phyloP scores from a whole-genome alignment of 2,329 filamentous ascomycete genomes.

The Sordariomycetes sp. region DNA sequence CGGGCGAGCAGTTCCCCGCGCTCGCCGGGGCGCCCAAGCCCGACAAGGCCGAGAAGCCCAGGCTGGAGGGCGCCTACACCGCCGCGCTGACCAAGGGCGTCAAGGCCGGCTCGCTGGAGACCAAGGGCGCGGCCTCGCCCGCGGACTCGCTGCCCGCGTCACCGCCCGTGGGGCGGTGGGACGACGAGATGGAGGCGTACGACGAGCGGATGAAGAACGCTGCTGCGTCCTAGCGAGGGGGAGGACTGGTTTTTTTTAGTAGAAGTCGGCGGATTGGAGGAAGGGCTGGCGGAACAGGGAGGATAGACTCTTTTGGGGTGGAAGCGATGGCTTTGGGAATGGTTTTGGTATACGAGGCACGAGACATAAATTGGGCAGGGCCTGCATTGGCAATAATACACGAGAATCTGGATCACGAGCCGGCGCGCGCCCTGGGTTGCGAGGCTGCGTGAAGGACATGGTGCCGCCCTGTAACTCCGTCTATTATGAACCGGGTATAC shows the following conservation, averaged over 20 bases:
- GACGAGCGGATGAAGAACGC: constrained; percentile 16
- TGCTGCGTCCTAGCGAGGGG: neutral
- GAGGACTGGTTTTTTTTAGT: neutral
- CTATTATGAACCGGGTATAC: neutral
- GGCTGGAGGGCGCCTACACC: constrained; percentile 8
- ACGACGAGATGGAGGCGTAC: constrained; percentile 45
- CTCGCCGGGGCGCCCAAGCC: constrained; percentile 6
- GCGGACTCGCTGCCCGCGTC: constrained; percentile 19
- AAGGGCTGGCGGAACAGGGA: too few relatives aligned
- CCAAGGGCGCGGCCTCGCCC: neutral
- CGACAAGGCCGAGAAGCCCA: constrained; percentile 6
- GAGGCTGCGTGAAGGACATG: neutral
- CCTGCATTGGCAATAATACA: neutral
- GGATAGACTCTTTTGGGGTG: too few relatives aligned
- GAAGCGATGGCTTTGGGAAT: neutral
- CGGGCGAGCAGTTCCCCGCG: constrained; percentile 7
- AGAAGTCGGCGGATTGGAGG: too few relatives aligned
- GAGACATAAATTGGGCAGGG: neutral
- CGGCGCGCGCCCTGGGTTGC: neutral
- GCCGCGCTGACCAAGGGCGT: constrained; percentile 19
- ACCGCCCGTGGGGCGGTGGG: constrained; percentile 37
- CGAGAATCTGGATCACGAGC: neutral
- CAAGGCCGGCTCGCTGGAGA: constrained; percentile 12
- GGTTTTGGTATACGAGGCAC: neutral
- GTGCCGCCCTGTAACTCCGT: neutral